Evolutionary conservation across 2,329 filamentous ascomycete genomes (phyloP), one percentile per base, ranked within the genome.

Genomic region (Diplocarpon rosae): DNA sequence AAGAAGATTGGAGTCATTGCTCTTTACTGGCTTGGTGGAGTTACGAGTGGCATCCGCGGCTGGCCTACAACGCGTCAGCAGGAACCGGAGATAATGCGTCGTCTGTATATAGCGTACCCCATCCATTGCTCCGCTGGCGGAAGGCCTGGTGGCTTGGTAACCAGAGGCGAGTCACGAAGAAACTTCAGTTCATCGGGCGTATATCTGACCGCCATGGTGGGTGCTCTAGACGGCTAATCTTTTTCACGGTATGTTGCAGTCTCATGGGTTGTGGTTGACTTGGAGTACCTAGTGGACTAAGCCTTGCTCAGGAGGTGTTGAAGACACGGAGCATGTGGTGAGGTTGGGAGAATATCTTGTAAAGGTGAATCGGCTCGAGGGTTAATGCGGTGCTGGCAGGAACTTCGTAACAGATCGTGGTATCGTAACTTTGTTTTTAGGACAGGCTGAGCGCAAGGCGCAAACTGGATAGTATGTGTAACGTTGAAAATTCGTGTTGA

Each of bases 51-150:
- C 17, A 38, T 62, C 60, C 51, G 53, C 41, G 24, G 55, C 48
- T 49, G 53, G 45, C 48, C 58, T 62, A 35, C 17, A 39, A 46
- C 16, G 32, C 51, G 54, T 60, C 42, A 60, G 49, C 39, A 46
- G 37, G 16, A 29, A 16, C n/a, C 37, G 32, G 47, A 10, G 14
- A 24, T 17, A 32, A 15, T 14, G 14, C 29, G 29, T 30, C 32
- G 38, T 37, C n/a, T 9, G 12, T n/a, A 27, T 32, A 20, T 31
- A 45, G 47, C 59, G 51, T 71, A 94, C 84, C 90, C 88, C 87
- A 95, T 94, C 89, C 89, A 96, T 70, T 94, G 86, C 68, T 94
- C 87, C 52, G 83, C 76, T 20, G 87, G 83, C 53, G 88, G 89
- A 37, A 95, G 73, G 52, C 73, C 76, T 52, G 81, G 70, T 37